phyloP scores from a whole-genome alignment of 73 alveolate species.

The Paramecium pentaurelia region DNA sequence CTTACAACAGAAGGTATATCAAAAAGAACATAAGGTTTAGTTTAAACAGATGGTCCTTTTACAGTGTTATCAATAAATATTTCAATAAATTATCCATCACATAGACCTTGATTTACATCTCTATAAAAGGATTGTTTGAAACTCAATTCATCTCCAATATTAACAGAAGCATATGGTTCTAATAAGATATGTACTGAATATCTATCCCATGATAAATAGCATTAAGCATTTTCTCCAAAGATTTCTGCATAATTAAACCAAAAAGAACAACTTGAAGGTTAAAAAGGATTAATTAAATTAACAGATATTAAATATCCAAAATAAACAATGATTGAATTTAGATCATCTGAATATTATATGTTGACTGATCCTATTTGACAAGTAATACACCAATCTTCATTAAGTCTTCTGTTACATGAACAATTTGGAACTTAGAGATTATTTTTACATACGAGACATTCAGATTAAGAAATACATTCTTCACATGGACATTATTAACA shows the following conservation, averaged over 20 bases:
- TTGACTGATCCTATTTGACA: not conserved
- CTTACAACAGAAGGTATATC: not conserved
- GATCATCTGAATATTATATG: not conserved
- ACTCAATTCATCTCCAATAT: not conserved
- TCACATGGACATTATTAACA: conserved; percentile 13
- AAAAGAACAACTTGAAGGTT: not conserved
- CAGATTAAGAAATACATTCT: not conserved
- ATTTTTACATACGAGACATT: not conserved
- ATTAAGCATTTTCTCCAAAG: not conserved
- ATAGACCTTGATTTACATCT: not conserved
- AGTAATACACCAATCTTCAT: conserved; percentile 11
- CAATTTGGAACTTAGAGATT: not conserved
- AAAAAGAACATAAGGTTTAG: not conserved
- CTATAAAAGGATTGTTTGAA: not conserved
- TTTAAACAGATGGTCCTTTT: not conserved
- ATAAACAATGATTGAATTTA: not conserved
- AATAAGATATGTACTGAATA: not conserved
- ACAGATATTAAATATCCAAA: not conserved
- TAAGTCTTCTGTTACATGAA: not conserved
- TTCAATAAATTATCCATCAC: not conserved
- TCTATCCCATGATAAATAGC: not conserved
- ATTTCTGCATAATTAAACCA: not conserved
- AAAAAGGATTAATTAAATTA: not conserved
- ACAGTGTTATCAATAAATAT: not conserved
- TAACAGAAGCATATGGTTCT: not conserved